Base-by-base conservation (phyloP, 495 filamentous ascomycete genomes). In the Pyronema domesticum region DNA sequence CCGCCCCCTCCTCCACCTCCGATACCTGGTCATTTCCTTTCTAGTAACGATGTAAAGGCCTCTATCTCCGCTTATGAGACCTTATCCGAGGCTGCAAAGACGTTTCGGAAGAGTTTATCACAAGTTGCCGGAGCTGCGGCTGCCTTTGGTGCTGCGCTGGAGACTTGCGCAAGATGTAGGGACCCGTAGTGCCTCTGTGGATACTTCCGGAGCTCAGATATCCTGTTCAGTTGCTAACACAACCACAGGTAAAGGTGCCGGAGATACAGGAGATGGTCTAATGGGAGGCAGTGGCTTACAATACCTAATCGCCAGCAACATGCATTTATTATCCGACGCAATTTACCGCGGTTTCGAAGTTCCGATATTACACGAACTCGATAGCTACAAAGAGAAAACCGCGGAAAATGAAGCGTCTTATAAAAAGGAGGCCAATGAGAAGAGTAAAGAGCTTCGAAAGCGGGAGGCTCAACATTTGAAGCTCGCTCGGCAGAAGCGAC, bases 331-430 rank as follows among this genome's bases (percentile, higher is more conserved):
- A 0, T 71, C 68, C 18, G 78, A 81, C 59, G 78, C 75, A 4
- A 73, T 81, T n/a, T 80, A 81, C 64, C 68, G 78, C 14, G 71
- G 70, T 43, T 81, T 81, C 58, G 78, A 81, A 62, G 78, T 80
- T 7, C 78, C 78, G 23, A 65, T 81, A 15, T 66, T 81, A 30
- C 77, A 80, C 64, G 78, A 81, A 63, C 66, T 81, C 44, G 78
- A 81, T 61, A 70, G 70, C 40, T 81, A 78, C 74, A 72, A 72
- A 11, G 68, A 68, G 19, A 70, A 73, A 43, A 74, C 78, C 51
- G 73, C 74, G 14, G 78, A 80, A 48, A 79, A 79, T 54, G 74
- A 80, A 57, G 74, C 76, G 49, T 58, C 69, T 3, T 80, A 80
- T 59, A 71, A 73, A 60, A 70, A 69, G 44, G 73, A 72, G 19